Conservation (phyloP, 805 yeast genomes). For the Candida sakaeoensis region DNA sequence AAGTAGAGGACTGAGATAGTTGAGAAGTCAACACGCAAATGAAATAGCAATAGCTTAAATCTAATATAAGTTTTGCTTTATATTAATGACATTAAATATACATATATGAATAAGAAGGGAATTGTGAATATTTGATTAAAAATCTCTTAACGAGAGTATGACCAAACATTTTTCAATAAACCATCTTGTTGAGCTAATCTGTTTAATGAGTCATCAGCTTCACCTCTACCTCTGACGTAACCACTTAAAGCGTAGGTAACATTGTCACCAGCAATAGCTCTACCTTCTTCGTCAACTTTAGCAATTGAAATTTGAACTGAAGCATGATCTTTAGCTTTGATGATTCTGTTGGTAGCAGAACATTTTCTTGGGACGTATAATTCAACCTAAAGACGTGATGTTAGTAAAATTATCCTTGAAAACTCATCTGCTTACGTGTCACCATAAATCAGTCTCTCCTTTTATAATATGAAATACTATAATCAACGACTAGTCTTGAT, state of each 20-base stretch:
- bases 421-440: too few relatives aligned
- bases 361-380: constrained; percentile 99
- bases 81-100: constrained; percentile 11
- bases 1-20: too few relatives aligned
- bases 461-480: too few relatives aligned
- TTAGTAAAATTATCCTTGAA: constrained; percentile 21
- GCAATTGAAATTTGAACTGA: constrained; percentile 99
- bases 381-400: constrained; percentile 71
- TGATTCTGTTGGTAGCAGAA: constrained; percentile 99
- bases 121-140: too few relatives aligned
- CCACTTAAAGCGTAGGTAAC: constrained; percentile 96
- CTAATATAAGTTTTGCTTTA: constrained; percentile 4
- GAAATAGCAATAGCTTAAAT: too few relatives aligned
- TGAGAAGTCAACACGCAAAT: too few relatives aligned
- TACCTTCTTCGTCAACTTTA: constrained; percentile 96
- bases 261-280: constrained; percentile 85
- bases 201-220: constrained; percentile 98
- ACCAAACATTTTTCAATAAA: constrained; percentile 93
- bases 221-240: constrained; percentile 98
- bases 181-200: constrained; percentile 99
- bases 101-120: constrained; percentile 9
- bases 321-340: constrained; percentile 99
- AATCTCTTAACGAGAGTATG: constrained; percentile 80
- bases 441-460: too few relatives aligned
- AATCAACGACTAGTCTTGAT: too few relatives aligned